Base-by-base conservation (phyloP, 2,329 filamentous ascomycete genomes). In the Aspergillus pseudotamarii region DNA sequence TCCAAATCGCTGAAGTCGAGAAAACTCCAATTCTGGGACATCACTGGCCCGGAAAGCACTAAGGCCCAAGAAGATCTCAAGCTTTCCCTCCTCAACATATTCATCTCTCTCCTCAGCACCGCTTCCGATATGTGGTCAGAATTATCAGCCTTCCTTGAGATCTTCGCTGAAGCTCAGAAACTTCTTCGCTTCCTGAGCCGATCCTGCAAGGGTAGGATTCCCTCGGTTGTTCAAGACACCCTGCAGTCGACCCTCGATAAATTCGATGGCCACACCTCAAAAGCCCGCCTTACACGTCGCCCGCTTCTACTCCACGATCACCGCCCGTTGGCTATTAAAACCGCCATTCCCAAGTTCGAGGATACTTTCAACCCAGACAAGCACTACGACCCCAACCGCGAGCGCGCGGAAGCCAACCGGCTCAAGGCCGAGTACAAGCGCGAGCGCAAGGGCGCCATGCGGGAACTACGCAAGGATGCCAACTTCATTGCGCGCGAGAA, bases 341-440 rank as follows among this genome's bases (percentile, higher is more conserved):
- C 88, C 9, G 89, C 87, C 63, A 88, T 97, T 54, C 95, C 95
- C 79, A 97, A 96, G 79, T 99, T 98, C 81, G 95, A 98, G 81
- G 94, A 97, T 76, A 86, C 87, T 62, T 99, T 93, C 86, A 95
- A 96, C 78, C 95, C 95, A 3, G 88, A 91, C 82, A 94, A 93
- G 81, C 95, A 98, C 85, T 98, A 99, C 86, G 96, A 99, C 75
- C 93, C 93, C 0, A 91, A 99, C 79, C 90, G 89, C 69, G 93
- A 97, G 79, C 91, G 95, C 38, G 90, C 92, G 26, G 93, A 97
- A 74, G 80, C 91, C 65, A 89, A 89, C 74, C 95, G 94, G 79
- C 86, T 99, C 74, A 89, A 89, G 81, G 89, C 89, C 66, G 94
- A 98, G 82, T 92, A 94, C 86, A 97, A 96, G 88, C 88, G 91